These are phyloP conservation scores for Lasiosphaeris hirsuta DNA, from an alignment of 495 filamentous ascomycete species.

Conservation along the genomic window DNA sequence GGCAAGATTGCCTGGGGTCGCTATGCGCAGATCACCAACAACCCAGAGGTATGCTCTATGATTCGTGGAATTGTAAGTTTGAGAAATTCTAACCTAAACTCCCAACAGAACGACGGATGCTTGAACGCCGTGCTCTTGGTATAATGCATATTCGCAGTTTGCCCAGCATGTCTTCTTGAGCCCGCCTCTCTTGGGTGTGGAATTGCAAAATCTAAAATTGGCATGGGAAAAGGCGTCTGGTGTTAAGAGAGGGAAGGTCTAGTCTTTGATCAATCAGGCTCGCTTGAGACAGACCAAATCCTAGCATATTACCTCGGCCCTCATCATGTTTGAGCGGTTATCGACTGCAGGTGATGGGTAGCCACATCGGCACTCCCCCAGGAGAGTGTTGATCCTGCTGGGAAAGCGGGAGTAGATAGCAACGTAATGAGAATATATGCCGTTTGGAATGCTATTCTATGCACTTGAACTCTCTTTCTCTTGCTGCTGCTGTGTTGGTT, in stretches of 20 bases:
- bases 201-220: not conserved
- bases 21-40: constrained; percentile 71
- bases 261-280: not conserved
- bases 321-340: too few relatives aligned
- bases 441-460: too few relatives aligned
- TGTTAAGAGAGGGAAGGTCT: constrained; percentile 20
- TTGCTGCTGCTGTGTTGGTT: too few relatives aligned
- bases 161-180: not conserved
- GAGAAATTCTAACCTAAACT: not conserved
- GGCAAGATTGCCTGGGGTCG: constrained; percentile 87
- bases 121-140: constrained; percentile 44
- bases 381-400: too few relatives aligned
- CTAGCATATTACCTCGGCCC: not conserved
- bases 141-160: constrained; percentile 19
- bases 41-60: constrained; percentile 53
- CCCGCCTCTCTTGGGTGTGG: constrained; percentile 3
- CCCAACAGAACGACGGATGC: constrained; percentile 39
- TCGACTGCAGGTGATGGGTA: too few relatives aligned
- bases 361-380: too few relatives aligned
- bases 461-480: too few relatives aligned
- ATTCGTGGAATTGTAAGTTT: too few relatives aligned
- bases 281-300: too few relatives aligned
- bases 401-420: too few relatives aligned
- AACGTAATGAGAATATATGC: too few relatives aligned
- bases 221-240: constrained; percentile 29